These are phyloP conservation scores for Psidium guajava DNA, from an alignment of 345 rosid species.

Conservation along the genomic window DNA sequence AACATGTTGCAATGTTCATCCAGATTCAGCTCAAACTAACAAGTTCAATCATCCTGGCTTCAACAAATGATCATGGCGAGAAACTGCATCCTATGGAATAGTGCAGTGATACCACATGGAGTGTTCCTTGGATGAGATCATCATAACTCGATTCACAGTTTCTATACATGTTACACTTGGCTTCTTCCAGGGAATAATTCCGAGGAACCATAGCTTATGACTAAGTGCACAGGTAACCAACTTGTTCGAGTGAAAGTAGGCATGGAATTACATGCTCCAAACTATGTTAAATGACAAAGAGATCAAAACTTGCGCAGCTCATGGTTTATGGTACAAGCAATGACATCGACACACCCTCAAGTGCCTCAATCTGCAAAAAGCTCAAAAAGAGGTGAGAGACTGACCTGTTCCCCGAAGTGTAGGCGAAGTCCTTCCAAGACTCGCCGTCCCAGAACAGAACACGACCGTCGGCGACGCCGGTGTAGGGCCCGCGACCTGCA, in stretches of 20 bases:
- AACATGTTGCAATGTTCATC: neutral
- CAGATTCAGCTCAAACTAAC: neutral
- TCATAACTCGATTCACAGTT: neutral
- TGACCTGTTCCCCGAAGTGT: conserved; percentile 32
- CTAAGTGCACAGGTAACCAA: neutral
- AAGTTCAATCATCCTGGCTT: neutral
- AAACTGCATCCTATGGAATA: neutral
- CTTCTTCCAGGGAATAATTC: neutral
- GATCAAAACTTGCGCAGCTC: neutral
- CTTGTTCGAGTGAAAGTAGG: neutral
- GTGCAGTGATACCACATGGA: neutral
- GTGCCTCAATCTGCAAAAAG: neutral
- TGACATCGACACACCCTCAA: neutral
- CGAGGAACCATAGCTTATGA: neutral
- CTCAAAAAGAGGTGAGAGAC: neutral
- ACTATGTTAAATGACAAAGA: neutral
- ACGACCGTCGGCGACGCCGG: conserved; percentile 43
- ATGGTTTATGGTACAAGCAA: neutral
- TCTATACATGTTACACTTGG: neutral
- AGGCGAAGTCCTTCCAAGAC: conserved; percentile 31
- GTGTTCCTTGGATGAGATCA: neutral
- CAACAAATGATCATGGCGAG: neutral
- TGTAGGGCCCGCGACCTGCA: conserved; percentile 36
- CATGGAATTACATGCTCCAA: neutral
- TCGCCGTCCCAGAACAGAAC: conserved; percentile 31